Conservation (phyloP, 2,329 filamentous ascomycete genomes). For the Sclerotinia borealis region DNA sequence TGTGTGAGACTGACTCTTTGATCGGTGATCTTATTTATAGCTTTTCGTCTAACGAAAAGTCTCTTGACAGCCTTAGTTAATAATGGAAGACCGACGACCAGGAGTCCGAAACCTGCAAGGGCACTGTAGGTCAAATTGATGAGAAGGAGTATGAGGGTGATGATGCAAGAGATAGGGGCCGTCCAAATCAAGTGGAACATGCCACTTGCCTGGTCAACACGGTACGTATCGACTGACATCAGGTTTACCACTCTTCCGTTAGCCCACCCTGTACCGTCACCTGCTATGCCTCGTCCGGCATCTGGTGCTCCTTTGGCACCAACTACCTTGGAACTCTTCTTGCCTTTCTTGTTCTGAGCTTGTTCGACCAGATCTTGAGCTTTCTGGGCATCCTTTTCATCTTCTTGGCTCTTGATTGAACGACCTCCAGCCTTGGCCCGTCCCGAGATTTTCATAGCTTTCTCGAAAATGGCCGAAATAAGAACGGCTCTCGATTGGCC, state of each 20-base stretch:
- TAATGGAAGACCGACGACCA: constrained; percentile 71
- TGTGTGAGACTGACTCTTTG: constrained; percentile 86
- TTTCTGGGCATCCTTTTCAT: constrained; percentile 27
- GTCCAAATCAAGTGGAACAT: constrained; percentile 93
- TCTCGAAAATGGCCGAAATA: constrained; percentile 85
- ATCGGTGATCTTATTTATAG: constrained; percentile 91
- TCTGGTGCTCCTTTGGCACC: constrained; percentile 37
- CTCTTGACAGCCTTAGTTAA: constrained; percentile 71
- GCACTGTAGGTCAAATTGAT: constrained; percentile 89
- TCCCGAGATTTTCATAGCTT: constrained; percentile 82
- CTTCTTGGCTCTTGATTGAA: constrained; percentile 33
- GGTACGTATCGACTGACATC: constrained; percentile 94
- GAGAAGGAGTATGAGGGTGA: constrained; percentile 74
- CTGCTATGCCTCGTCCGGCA: constrained; percentile 45
- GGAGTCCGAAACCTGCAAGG: constrained; percentile 76
- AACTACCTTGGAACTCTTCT: constrained; percentile 39
- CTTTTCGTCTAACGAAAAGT: constrained; percentile 67
- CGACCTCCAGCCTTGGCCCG: constrained; percentile 78
- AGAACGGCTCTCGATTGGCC: constrained; percentile 76
- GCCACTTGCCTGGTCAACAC: constrained; percentile 80
- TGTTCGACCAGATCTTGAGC: constrained; percentile 41
- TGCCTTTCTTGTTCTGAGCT: constrained; percentile 37
- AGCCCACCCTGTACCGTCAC: constrained; percentile 77
- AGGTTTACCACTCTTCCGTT: constrained; percentile 84
- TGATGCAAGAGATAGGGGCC: constrained; percentile 67